These are phyloP conservation scores for Tolypocladium ophioglossoides DNA, from an alignment of 2,329 filamentous ascomycete species.

Conservation along the genomic window DNA sequence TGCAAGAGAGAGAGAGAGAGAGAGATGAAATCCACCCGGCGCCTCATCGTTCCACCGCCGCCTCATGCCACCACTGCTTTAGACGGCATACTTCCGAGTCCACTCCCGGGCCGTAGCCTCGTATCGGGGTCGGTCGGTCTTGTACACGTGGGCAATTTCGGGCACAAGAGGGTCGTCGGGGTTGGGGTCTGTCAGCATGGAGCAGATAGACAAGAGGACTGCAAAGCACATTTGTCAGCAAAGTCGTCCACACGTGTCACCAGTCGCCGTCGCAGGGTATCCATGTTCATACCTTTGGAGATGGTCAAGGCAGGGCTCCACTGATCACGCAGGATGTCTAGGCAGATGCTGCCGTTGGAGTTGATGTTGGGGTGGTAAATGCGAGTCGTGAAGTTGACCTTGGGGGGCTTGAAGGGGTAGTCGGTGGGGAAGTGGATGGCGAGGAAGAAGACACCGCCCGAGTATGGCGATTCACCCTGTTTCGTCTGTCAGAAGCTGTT, in stretches of 20 bases:
- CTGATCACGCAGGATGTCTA: slow-evolving; percentile 97
- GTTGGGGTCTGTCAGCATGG: slow-evolving; percentile 99
- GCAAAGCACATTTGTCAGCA: slow-evolving; percentile 4
- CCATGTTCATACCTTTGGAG: slow-evolving; percentile 67
- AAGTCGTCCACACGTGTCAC: background rate
- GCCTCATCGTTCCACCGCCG: slow-evolving; percentile 12
- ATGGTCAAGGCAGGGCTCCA: slow-evolving; percentile 98
- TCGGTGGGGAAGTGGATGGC: slow-evolving; percentile 99
- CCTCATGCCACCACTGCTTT: slow-evolving; percentile 13
- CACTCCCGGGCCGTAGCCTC: slow-evolving; percentile 95
- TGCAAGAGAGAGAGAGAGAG: slow-evolving; percentile 3
- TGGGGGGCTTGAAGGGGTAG: slow-evolving; percentile 99
- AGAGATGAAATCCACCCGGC: slow-evolving; percentile 15
- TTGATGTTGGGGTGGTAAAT: slow-evolving; percentile 99
- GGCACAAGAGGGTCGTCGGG: slow-evolving; percentile 97
- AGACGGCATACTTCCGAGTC: slow-evolving; percentile 99
- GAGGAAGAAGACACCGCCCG: slow-evolving; percentile 97
- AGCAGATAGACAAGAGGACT: slow-evolving; percentile 98
- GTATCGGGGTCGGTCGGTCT: slow-evolving; percentile 92
- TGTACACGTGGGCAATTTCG: slow-evolving; percentile 99
- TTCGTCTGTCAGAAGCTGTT: slow-evolving; percentile 15
- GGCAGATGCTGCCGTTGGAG: slow-evolving; percentile 97
- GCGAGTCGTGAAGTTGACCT: slow-evolving; percentile 99
- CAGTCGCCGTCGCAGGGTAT: background rate
- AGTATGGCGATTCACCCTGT: slow-evolving; percentile 92